Evolutionary conservation across 1,284 basidiomycete species (phyloP), one percentile per base, ranked within the genome.

Genomic region (Trichosporon faecale): DNA sequence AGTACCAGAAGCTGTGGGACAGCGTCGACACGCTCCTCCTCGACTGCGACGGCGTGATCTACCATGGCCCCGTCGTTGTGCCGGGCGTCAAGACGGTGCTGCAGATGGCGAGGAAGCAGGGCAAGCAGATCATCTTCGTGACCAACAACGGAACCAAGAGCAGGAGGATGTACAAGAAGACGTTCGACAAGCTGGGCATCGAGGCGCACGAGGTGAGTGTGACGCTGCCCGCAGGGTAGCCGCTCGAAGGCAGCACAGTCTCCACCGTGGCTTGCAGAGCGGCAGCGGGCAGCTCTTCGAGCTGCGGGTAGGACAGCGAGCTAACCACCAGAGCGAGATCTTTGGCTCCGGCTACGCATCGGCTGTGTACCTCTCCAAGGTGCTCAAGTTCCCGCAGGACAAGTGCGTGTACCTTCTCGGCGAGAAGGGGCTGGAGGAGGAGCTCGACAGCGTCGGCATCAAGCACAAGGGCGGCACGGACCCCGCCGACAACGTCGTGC

Each of bases 121-220:
- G 91, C 67, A 99, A 98, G 86, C 88, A 89, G 70, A 85, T 99
- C 66, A 86, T 98, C 49, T 99, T 98, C 81, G 95, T 98, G 46
- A 98, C 95, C 33, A 98, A 98, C 85, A 99, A 98, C 80, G 96
- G 96, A n/a, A 94, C 91, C 64, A 95, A 96, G 85, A 95, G 93
- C 12, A 86, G 96, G 66, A 88, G 86, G 80, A 90, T 86, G 78
- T 95, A 95, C 87, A 94, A 94, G 85, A 86, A 87, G 66, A 97
- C 95, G 82, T 98, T 99, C 79, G 91, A 96, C 80, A 87, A 89
- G 76, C 87, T 98, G 68, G 94, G 93, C 37, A 88, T 98, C 63
- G 87, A 95, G 79, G 93, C 90, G 16, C 86, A 91, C 76, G 90
- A 92, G 77, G 95, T 96, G 82, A 79, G 89, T 86, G n/a, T 66